A percentile compares a stretch with the other conserved stretches of the same genome.
Conservation (phyloP, 805 yeast genomes). For the Candida pseudofarinosa region DNA sequence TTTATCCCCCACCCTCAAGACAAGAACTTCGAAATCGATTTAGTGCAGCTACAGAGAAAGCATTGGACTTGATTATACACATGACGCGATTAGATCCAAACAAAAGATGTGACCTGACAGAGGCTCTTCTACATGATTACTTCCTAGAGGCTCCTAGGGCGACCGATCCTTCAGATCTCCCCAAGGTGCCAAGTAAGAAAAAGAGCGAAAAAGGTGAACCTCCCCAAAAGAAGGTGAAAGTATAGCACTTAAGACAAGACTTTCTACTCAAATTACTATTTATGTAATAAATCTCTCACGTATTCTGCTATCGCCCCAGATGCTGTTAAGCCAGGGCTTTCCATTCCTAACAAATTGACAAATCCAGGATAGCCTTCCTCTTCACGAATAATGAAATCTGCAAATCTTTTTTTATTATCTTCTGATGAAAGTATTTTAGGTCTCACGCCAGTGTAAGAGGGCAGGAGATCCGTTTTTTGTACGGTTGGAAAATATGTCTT, state of each 20-base stretch:
- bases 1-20: slow-evolving; percentile 80
- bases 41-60: slow-evolving; percentile 85
- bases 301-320: slow-evolving; percentile 79
- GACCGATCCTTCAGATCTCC: slow-evolving; percentile 62
- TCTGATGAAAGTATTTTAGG: slow-evolving; percentile 63
- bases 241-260: slow-evolving; percentile 5
- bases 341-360: slow-evolving; percentile 76
- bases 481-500: slow-evolving; percentile 61
- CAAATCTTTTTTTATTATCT: slow-evolving; percentile 39
- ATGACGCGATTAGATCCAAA: slow-evolving; percentile 77
- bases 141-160: slow-evolving; percentile 75
- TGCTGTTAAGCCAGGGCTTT: slow-evolving; percentile 86
- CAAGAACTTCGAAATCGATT: slow-evolving; percentile 78
- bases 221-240: slow-evolving; percentile 17
- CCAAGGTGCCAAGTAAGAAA: slow-evolving; percentile 32
- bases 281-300: slow-evolving; percentile 40
- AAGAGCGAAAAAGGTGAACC: slow-evolving; percentile 13
- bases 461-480: slow-evolving; percentile 46
- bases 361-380: slow-evolving; percentile 76
- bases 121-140: slow-evolving; percentile 61
- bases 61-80: slow-evolving; percentile 68
- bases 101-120: slow-evolving; percentile 60
- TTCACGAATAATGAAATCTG: slow-evolving; percentile 69
- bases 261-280: slow-evolving; percentile 4
- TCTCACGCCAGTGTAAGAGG: slow-evolving; percentile 78